Evolutionary conservation across 2,329 filamentous ascomycete genomes (phyloP), one percentile per base, ranked within the genome.

Genomic region (Neofusicoccum sp.): DNA sequence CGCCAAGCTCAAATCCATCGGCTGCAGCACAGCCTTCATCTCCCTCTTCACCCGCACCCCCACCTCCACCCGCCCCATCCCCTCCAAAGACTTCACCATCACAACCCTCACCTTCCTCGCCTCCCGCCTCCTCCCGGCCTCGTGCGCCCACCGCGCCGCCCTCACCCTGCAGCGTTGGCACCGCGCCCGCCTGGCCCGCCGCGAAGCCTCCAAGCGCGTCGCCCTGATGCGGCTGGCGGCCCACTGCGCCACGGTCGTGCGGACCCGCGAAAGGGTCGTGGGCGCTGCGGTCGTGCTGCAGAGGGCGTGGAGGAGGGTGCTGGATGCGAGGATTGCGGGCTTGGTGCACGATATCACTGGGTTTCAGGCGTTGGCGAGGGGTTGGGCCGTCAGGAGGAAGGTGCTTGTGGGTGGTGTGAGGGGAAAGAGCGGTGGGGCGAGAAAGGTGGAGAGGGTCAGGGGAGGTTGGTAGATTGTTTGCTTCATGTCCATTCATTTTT

Each of bases 101-200:
- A 81, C 83, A 2, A 80, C 83, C 2, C 80, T 89, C 6, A 80
- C 85, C 3, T 87, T 87, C 70, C 79, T 89, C 5, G 85, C 84
- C 45, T 86, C 84, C 3, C 80, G 85, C 44, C 75, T 88, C 1
- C 76, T 88, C 3, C 80, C 82, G 0, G 77, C 84, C 5, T 80
- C 80, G 1, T 78, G 78, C 62, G 75, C 74, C 11, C 76, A 79
- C 63, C 79, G 81, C 47, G 85, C 85, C 2, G 84, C 85, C 0
- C 70, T 76, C 2, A 76, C 76, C 0, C 79, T 89, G 14, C 85
- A 88, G 69, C 74, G 76, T 14, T 77, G 78, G 6, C 87, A 81
- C 76, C 81, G 85, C 16, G 49, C 64, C 4, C 68, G 68, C 60
- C 61, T 74, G n/a, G 62, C 70, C 9, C 72, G 77, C 33, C 66